These are phyloP conservation scores for Anthostomella pinea DNA, from an alignment of 2,329 filamentous ascomycete species.

Conservation along the genomic window DNA sequence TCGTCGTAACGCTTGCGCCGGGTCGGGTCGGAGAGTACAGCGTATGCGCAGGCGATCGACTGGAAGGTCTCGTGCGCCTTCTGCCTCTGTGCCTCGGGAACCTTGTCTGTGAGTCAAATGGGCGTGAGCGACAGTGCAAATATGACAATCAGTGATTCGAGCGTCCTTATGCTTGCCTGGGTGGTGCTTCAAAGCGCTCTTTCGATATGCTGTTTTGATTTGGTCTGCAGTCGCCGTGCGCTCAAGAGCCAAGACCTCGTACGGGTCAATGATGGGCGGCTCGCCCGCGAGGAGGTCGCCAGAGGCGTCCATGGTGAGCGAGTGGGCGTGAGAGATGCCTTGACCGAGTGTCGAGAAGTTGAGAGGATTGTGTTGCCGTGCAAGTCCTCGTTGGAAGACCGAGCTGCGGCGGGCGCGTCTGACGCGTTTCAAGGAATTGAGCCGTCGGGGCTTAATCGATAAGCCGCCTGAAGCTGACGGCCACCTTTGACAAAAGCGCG, in stretches of 20 bases:
- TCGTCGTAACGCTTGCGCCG: constrained; percentile 84
- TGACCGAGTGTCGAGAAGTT: too few relatives aligned
- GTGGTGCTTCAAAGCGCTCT: constrained; percentile 82
- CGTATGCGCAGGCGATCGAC: constrained; percentile 88
- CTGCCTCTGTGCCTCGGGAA: constrained; percentile 61
- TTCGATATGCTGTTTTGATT: constrained; percentile 88
- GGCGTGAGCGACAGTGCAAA: not conserved
- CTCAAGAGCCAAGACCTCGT: constrained; percentile 72
- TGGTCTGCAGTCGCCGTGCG: constrained; percentile 71
- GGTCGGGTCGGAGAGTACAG: constrained; percentile 78
- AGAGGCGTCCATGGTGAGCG: constrained; percentile 42
- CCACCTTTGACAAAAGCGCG: constrained; percentile 1
- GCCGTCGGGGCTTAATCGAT: not conserved
- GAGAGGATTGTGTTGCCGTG: too few relatives aligned
- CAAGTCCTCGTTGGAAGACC: too few relatives aligned
- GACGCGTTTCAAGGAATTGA: constrained; percentile 1
- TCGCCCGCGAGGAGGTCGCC: constrained; percentile 55
- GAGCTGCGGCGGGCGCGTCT: too few relatives aligned
- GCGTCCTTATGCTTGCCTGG: constrained; percentile 57
- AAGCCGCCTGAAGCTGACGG: too few relatives aligned
- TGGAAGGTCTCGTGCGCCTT: constrained; percentile 81
- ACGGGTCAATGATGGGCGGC: constrained; percentile 69
- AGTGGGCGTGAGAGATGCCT: too few relatives aligned
- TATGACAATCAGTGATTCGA: not conserved
- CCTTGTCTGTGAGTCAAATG: constrained; percentile 69